Evolutionary conservation across 1,284 basidiomycete genomes (phyloP), one percentile per base, ranked within the genome.

Genomic region (Moesziomyces antarcticus): DNA sequence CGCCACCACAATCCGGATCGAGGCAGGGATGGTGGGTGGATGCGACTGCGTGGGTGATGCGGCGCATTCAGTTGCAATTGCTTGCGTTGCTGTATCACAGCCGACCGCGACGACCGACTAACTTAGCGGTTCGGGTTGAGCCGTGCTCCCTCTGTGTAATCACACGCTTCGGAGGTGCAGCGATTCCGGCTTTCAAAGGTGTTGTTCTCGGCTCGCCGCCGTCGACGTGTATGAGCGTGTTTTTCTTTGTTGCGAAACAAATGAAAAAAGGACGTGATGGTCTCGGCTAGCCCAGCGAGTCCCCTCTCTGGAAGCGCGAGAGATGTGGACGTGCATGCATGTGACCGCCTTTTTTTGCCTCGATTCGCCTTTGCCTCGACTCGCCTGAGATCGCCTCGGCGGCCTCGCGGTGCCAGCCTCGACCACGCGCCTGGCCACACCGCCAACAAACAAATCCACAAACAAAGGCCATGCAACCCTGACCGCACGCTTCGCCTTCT

Each of bases 381-480:
- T 37, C 35, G 35, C 13, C 14, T 14, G 14, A 37, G 13, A 7
- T 16, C 35, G 14, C 35, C 37, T 40, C 37, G 5, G 18, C 16
- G 16, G 16, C 16, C 14, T 18, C 16, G 37, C 37, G 18, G 37
- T 18, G 37, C 14, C 6, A 18, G 37, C 37, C 37, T 40, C 37
- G 37, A 40, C 37, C 37, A 40, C 18, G 37, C 37, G 37, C 37
- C 37, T 7, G 37, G 6, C 37, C 13, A 5, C 37, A 40, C 18
- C 35, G 18, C 40, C 45, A 42, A 55, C 46, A 56, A 56, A 56
- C 54, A 56, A 56, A 56, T 20, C 54, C 54, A 48, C 54, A 48
- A 56, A 49, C 25, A 56, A 40, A 22, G 30, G 10, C 30, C 30
- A 33, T 33, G 30, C 30, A 33, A 33, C 30, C 30, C 30, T 33